A percentile compares a stretch with the other conserved stretches of the same genome.
Conservation (phyloP, 257 asterid genomes). For the Linderniella brevidens region DNA sequence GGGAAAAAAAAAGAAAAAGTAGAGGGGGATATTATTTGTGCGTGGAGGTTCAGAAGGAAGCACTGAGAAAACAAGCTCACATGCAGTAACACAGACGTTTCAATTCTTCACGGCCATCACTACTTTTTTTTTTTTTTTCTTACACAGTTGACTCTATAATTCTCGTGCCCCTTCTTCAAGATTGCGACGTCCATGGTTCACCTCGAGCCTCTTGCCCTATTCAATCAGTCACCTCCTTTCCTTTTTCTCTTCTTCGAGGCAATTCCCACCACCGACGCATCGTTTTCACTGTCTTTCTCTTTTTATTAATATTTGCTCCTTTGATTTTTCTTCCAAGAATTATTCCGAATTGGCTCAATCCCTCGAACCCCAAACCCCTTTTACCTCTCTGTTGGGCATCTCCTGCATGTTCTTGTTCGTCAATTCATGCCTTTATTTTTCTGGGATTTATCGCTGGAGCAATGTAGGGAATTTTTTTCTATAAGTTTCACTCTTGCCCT, state of each 20-base stretch:
- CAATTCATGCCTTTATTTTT: too few species aligned
- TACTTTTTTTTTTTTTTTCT: slow-evolving; percentile 16
- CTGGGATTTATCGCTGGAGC: too few species aligned
- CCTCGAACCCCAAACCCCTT: too few species aligned
- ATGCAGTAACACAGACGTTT: slow-evolving; percentile 24
- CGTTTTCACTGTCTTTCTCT: background rate
- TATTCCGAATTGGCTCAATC: too few species aligned
- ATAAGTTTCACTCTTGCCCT: too few species aligned
- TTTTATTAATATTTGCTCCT: slow-evolving; percentile 11
- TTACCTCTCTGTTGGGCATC: too few species aligned
- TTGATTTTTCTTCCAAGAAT: slow-evolving; percentile 7
- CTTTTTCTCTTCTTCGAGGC: slow-evolving; percentile 8
- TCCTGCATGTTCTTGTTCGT: too few species aligned
- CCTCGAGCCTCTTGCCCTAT: slow-evolving; percentile 39
- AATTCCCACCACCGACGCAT: too few species aligned
- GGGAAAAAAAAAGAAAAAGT: slow-evolving; percentile 10
- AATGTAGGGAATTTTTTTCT: too few species aligned
- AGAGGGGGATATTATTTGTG: slow-evolving; percentile 21
- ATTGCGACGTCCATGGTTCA: slow-evolving; percentile 51
- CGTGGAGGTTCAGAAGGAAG: slow-evolving; percentile 32
- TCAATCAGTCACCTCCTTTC: slow-evolving; percentile 27
- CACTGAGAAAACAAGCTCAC: slow-evolving; percentile 28
- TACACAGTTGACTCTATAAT: slow-evolving; percentile 38
- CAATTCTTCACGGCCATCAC: slow-evolving; percentile 14
- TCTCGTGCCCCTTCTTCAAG: slow-evolving; percentile 18